These are phyloP conservation scores for Scheffersomyces coipomensis DNA, from an alignment of 805 yeast species.

Conservation along the genomic window DNA sequence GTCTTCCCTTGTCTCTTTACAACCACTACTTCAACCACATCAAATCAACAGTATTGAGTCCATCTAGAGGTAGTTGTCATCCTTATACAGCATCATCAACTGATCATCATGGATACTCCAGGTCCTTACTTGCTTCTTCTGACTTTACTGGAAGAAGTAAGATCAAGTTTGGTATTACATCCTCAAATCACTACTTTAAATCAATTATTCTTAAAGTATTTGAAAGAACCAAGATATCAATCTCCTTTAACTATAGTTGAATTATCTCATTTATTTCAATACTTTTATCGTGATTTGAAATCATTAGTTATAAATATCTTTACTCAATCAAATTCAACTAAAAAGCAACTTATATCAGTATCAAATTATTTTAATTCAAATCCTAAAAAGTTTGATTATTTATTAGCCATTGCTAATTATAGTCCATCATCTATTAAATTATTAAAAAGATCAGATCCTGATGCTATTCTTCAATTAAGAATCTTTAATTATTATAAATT, in stretches of 20 bases:
- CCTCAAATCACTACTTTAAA: slow-evolving; percentile 26
- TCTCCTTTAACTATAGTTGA: slow-evolving; percentile 37
- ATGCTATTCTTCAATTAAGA: slow-evolving; percentile 37
- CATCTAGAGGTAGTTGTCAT: neutral
- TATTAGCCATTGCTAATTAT: slow-evolving; percentile 41
- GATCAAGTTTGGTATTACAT: slow-evolving; percentile 17
- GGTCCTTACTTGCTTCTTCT: slow-evolving; percentile 7
- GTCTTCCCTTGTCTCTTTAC: too few species aligned
- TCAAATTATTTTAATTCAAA: slow-evolving; percentile 26
- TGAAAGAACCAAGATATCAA: slow-evolving; percentile 44
- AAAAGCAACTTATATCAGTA: slow-evolving; percentile 33
- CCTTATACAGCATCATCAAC: too few species aligned
- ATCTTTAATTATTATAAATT: slow-evolving; percentile 42
- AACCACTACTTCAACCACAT: too few species aligned
- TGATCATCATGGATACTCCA: slow-evolving; percentile 7
- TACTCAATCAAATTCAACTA: slow-evolving; percentile 37
- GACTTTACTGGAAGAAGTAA: slow-evolving; percentile 23
- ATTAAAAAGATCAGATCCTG: slow-evolving; percentile 32
- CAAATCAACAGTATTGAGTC: too few species aligned
- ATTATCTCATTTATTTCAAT: slow-evolving; percentile 29
- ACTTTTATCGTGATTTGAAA: slow-evolving; percentile 38
- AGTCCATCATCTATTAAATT: slow-evolving; percentile 34
- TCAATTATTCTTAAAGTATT: slow-evolving; percentile 28
- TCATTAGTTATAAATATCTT: slow-evolving; percentile 28
- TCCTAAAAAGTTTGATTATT: slow-evolving; percentile 35